Conservation (phyloP, 2,329 filamentous ascomycete species). For the Cladosporium oxysporum region DNA sequence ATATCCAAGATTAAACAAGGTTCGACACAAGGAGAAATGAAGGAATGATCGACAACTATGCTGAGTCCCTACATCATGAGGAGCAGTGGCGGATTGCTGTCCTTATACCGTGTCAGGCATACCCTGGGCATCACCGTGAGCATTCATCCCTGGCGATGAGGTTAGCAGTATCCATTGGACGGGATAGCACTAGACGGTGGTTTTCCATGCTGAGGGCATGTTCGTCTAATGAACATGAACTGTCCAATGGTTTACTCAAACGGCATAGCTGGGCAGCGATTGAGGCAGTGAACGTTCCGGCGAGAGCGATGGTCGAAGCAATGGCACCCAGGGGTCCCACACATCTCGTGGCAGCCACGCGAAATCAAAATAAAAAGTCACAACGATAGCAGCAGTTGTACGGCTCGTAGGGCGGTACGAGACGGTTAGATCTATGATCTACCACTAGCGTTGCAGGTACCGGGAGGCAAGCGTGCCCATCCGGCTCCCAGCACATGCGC, state of each 20-base stretch:
- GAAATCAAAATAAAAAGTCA: background rate
- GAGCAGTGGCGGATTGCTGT: background rate
- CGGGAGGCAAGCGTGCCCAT: background rate
- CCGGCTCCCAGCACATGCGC: background rate
- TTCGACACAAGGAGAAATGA: background rate
- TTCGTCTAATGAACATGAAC: background rate
- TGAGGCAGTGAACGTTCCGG: conserved; percentile 7
- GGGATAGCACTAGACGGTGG: background rate
- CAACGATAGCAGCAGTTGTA: background rate
- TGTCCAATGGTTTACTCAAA: conserved; percentile 1
- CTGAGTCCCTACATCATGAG: background rate
- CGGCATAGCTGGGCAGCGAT: background rate
- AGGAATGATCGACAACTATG: conserved; percentile 18
- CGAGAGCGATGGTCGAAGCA: conserved; percentile 2
- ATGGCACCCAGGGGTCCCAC: background rate
- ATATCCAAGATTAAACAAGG: background rate
- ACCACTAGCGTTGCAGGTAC: conserved; percentile 5
- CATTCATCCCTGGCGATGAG: background rate
- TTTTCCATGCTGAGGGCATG: background rate
- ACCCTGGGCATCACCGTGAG: conserved; percentile 2
- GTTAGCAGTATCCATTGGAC: conserved; percentile 1
- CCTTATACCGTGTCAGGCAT: conserved; percentile 18
- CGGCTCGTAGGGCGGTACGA: background rate
- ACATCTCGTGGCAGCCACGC: conserved; percentile 9
- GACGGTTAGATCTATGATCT: conserved; percentile 3